Base-by-base conservation (phyloP, 2,329 filamentous ascomycete genomes). In the Verticillium klebahnii region DNA sequence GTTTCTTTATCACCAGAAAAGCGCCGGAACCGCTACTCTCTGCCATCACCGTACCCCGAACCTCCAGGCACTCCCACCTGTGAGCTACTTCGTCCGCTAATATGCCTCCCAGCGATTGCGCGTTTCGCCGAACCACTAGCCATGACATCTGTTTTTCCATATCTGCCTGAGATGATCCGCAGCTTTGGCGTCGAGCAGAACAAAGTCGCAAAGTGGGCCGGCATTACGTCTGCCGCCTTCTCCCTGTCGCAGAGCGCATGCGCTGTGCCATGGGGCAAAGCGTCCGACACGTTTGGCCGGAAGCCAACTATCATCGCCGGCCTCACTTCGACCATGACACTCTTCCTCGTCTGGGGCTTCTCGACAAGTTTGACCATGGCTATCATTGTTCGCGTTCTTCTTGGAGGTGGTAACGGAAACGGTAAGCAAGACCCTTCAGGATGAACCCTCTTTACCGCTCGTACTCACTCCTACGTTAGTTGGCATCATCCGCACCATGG, bases 401-500 rank as follows among this genome's bases (percentile, higher is more conserved):
- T 91, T 68, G 94, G 95, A 1, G 83, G 89, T 11, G 88, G 90
- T 55, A 97, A 97, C 71, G 95, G 94, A 60, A 98, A 97, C 71
- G 85, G 85, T 88, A 70, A 36, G 77, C 73, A 29, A 7, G 1
- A 15, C 56, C 37, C 52, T 23, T 5, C 56, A 9, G 2, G 3
- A 37, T 1, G 9, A 36, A 11, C 4, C 25, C 19, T 32, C 19
- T 39, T 17, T 23, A 29, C 29, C 17, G 29, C 29, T 14, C 9
- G 17, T 54, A 25, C 31, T 36, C 23, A 31, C n/a, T 36, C 32
- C 5, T 15, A 14, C 7, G 6, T 19, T 29, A 88, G 89, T 94
- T n/a, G 91, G 95, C 1, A 97, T 97, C 64, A 89, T 97, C 65
- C 81, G 93, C 66, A 96, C 92, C 17, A 92, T 95, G 78, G 93